phyloP scores from a whole-genome alignment of 495 filamentous ascomycete genomes.

The Neurospora sp. region DNA sequence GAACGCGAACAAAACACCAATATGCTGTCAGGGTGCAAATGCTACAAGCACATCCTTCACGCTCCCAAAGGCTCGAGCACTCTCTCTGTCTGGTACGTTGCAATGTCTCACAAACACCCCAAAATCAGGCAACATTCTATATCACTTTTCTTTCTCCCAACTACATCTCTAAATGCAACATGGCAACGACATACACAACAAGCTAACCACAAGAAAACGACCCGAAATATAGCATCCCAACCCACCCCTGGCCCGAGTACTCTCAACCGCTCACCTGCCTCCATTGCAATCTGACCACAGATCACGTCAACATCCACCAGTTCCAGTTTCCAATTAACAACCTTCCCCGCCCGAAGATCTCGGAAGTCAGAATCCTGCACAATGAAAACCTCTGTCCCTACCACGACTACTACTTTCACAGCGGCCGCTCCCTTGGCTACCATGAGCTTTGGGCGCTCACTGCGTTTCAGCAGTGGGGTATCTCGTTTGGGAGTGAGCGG shows the following conservation, averaged over 20 bases:
- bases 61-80: not conserved
- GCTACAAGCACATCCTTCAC: not conserved
- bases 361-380: not conserved
- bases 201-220: not conserved
- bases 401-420: not conserved
- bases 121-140: not conserved
- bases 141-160: not conserved
- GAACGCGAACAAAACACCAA: not conserved
- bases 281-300: not conserved
- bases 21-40: too few relatives aligned
- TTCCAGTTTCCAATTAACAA: not conserved
- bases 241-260: not conserved
- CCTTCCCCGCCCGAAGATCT: not conserved
- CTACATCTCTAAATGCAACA: not conserved
- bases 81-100: not conserved
- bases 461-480: not conserved
- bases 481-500: not conserved
- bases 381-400: not conserved
- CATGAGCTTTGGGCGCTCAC: not conserved
- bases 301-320: not conserved
- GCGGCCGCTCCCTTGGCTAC: not conserved
- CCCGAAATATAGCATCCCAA: not conserved
- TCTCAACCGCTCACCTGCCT: not conserved
- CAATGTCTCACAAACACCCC: not conserved
- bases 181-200: not conserved